phyloP scores from a whole-genome alignment of 1,139 yeast genomes.

The Suhomyces anneliseae region DNA sequence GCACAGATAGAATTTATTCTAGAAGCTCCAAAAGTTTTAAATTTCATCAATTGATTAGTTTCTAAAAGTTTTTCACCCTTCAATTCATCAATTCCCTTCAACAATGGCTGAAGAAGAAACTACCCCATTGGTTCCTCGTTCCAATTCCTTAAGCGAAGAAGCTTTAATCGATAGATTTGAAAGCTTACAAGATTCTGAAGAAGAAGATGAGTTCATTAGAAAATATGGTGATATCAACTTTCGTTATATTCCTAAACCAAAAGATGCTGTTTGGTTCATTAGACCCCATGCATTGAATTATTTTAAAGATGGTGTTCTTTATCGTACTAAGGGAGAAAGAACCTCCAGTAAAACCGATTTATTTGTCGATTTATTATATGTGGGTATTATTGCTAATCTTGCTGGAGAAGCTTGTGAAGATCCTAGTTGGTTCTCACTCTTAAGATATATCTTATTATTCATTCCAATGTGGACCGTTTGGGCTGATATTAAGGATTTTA shows the following conservation, averaged over 20 bases:
- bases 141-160: too few relatives aligned
- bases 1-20: too few relatives aligned
- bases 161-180: conserved; percentile 1
- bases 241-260: conserved; percentile 49
- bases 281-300: conserved; percentile 63
- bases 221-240: conserved; percentile 53
- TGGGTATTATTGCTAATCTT: conserved; percentile 62
- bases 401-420: conserved; percentile 56
- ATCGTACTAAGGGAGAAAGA: conserved; percentile 58
- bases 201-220: conserved; percentile 47
- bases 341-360: conserved; percentile 53
- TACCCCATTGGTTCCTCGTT: too few relatives aligned
- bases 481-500: conserved; percentile 64
- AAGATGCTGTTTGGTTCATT: conserved; percentile 45
- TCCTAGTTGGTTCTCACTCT: conserved; percentile 49
- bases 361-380: conserved; percentile 63
- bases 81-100: too few relatives aligned
- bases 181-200: conserved; percentile 35
- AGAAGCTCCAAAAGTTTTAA: too few relatives aligned
- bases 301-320: conserved; percentile 57
- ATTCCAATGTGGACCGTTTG: conserved; percentile 64
- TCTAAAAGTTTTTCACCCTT: too few relatives aligned
- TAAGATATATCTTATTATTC: conserved; percentile 52
- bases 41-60: too few relatives aligned
- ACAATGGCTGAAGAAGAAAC: too few relatives aligned